Evolutionary conservation across 176 grass and related monocot genomes (phyloP).

Genomic region (Juncus inflexus): DNA sequence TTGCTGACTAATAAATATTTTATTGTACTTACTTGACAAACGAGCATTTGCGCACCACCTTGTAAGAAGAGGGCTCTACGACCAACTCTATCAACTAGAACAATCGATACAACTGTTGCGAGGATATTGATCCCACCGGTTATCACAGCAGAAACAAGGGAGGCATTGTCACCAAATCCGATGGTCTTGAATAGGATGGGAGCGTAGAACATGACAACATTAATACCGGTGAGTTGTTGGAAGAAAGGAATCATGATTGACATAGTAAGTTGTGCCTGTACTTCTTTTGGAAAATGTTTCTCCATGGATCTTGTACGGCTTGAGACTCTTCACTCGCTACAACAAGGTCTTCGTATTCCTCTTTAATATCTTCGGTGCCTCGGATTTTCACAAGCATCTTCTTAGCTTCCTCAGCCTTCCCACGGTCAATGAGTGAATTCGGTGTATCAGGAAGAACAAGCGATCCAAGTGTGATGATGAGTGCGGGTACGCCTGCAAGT

Average conservation of each 20-base stretch:
- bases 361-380: slow-evolving; percentile 43
- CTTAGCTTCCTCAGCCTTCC: slow-evolving; percentile 26
- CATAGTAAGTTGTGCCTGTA: no score
- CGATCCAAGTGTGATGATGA: slow-evolving; percentile 49
- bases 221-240: no score
- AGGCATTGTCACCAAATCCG: no score
- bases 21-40: no score
- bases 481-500: slow-evolving; percentile 45
- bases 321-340: slow-evolving; percentile 53
- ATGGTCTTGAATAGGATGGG: no score
- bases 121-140: no score
- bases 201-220: no score
- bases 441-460: slow-evolving; percentile 50
- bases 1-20: no score
- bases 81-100: slow-evolving; percentile 39
- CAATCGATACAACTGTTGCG: slow-evolving; percentile 63
- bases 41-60: slow-evolving; percentile 67
- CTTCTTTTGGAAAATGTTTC: no score
- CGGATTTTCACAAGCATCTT: slow-evolving; percentile 50
- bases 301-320: no score
- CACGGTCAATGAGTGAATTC: slow-evolving; percentile 60
- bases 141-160: no score
- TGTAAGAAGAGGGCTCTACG: slow-evolving; percentile 56
- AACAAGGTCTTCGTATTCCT: slow-evolving; percentile 53
- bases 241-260: no score